phyloP scores from a whole-genome alignment of 1,284 basidiomycete species.

The Phylloporus sp. region DNA sequence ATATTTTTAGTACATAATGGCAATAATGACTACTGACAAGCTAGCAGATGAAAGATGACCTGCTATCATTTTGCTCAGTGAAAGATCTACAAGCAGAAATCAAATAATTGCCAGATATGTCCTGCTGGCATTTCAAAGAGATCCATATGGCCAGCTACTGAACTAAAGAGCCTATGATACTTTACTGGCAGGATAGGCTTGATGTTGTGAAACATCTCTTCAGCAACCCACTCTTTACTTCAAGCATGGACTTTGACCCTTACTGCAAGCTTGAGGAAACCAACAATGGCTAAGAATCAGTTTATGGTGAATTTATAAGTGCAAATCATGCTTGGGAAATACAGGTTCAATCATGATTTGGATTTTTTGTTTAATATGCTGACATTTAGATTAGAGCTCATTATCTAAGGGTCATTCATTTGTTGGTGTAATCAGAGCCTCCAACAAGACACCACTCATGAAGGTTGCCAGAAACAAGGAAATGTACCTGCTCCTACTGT shows the following conservation, averaged over 20 bases:
- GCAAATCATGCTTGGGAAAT: conserved; percentile 17
- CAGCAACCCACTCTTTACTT: background rate
- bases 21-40: no score
- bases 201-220: conserved; percentile 9
- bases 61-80: conserved; percentile 5
- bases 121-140: conserved; percentile 7
- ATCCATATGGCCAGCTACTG: conserved; percentile 9
- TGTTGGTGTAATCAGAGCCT: conserved; percentile 16
- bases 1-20: no score
- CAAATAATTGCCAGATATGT: conserved; percentile 5
- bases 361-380: background rate
- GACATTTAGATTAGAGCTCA: background rate
- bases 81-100: background rate
- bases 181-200: conserved; percentile 13
- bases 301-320: conserved; percentile 23
- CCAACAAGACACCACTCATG: conserved; percentile 17
- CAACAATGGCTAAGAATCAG: background rate
- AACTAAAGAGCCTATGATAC: background rate
- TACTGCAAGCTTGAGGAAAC: background rate
- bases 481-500: conserved; percentile 24
- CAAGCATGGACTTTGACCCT: background rate
- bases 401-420: background rate
- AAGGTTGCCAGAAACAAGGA: conserved; percentile 7
- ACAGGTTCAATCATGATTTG: conserved; percentile 7
- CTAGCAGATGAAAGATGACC: no score